Evolutionary conservation across 225 moss, liverwort and hornwort genomes (phyloP).

Genomic region (Marchantia polymorpha): DNA sequence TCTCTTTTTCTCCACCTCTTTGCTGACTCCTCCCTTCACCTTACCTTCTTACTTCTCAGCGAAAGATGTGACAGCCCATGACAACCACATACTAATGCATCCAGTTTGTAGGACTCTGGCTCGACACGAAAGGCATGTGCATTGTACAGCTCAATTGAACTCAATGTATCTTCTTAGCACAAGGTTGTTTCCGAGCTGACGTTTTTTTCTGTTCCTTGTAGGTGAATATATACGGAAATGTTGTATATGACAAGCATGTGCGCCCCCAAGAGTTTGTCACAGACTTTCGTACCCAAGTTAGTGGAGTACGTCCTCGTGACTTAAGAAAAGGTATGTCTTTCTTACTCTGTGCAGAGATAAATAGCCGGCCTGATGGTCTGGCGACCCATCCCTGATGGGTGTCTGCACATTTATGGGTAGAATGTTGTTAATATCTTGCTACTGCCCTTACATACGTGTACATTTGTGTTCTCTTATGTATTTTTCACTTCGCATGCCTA

Average conservation of each 20-base stretch:
- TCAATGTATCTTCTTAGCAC: not conserved
- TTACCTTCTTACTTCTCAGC: no score
- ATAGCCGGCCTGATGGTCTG: no score
- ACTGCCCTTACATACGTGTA: no score
- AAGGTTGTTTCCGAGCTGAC: not conserved
- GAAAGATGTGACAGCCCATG: not conserved
- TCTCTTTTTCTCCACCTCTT: no score
- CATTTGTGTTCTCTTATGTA: no score
- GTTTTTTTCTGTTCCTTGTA: slow-evolving; percentile 22
- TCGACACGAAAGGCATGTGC: no score
- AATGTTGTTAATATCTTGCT: no score
- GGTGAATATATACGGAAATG: slow-evolving; percentile 78
- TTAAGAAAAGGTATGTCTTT: slow-evolving; percentile 54
- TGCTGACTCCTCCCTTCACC: no score
- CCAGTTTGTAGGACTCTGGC: not conserved
- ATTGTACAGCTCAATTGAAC: no score
- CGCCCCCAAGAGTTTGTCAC: slow-evolving; percentile 72
- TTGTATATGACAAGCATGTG: slow-evolving; percentile 89
- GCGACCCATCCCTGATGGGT: no score
- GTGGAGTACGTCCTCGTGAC: slow-evolving; percentile 75
- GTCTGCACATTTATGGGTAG: no score
- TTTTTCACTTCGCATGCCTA: no score
- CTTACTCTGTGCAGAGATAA: not conserved
- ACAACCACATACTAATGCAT: not conserved
- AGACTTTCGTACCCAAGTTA: slow-evolving; percentile 82